These are phyloP conservation scores for Ophiognomonia clavigignenti-juglandacearum DNA, from an alignment of 2,329 filamentous ascomycete species.

Conservation along the genomic window DNA sequence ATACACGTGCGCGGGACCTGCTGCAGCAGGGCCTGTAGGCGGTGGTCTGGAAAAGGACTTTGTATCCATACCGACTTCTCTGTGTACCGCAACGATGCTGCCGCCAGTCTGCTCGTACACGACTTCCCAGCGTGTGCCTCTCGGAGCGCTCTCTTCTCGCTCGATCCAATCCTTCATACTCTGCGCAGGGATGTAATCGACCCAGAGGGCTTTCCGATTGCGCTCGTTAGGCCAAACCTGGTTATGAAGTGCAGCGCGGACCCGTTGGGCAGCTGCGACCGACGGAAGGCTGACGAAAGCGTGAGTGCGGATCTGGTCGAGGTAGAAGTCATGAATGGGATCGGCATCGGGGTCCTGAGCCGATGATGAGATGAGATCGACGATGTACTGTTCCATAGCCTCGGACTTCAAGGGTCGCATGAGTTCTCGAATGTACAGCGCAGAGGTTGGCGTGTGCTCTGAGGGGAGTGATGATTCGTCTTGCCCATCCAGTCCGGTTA, in stretches of 20 bases:
- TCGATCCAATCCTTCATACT: slow-evolving; percentile 70
- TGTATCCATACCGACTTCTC: slow-evolving; percentile 37
- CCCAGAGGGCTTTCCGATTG: slow-evolving; percentile 77
- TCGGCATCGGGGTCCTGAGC: slow-evolving; percentile 44
- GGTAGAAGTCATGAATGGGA: slow-evolving; percentile 64
- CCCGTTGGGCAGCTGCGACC: slow-evolving; percentile 67
- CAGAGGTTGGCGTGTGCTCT: slow-evolving; percentile 63
- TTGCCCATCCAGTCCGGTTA: slow-evolving; percentile 21
- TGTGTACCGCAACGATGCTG: slow-evolving; percentile 51
- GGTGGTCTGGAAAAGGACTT: slow-evolving; percentile 17
- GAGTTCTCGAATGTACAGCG: slow-evolving; percentile 85
- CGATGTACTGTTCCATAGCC: slow-evolving; percentile 64
- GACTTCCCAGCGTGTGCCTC: slow-evolving; percentile 64
- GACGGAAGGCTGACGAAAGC: slow-evolving; percentile 72
- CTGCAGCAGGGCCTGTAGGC: slow-evolving; percentile 15
- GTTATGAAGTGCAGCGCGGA: slow-evolving; percentile 70
- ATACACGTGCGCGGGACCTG: slow-evolving; percentile 17
- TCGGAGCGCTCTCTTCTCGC: slow-evolving; percentile 50
- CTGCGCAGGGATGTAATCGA: slow-evolving; percentile 82
- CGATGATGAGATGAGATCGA: slow-evolving; percentile 60
- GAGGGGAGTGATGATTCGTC: slow-evolving; percentile 47
- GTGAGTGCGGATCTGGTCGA: slow-evolving; percentile 84
- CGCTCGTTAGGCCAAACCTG: slow-evolving; percentile 83
- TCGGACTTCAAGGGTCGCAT: slow-evolving; percentile 76
- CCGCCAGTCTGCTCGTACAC: slow-evolving; percentile 57